phyloP scores from a whole-genome alignment of 768 basidiomycete species.

The Megacollybia marginata region DNA sequence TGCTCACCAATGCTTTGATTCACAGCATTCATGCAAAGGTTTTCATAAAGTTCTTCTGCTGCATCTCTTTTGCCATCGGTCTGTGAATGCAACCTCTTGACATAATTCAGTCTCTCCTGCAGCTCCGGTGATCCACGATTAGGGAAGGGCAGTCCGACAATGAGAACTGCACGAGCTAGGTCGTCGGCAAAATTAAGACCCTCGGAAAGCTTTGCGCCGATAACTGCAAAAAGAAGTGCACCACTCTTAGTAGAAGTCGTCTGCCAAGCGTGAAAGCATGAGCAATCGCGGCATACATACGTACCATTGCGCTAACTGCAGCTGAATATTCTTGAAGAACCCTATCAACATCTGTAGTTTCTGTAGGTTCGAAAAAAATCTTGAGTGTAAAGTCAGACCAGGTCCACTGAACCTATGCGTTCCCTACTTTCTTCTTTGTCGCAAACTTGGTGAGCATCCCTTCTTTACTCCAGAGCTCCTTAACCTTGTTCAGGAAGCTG shows the following conservation, averaged over 20 bases:
- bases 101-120: constrained; percentile 86
- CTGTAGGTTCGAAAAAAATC: constrained; percentile 88
- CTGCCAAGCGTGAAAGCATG: background rate
- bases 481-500: constrained; percentile 64
- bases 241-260: constrained; percentile 30
- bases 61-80: constrained; percentile 52
- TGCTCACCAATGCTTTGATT: constrained; percentile 89
- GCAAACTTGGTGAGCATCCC: constrained; percentile 57
- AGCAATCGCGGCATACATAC: background rate
- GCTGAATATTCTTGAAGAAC: constrained; percentile 67
- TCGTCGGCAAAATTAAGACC: constrained; percentile 75
- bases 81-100: constrained; percentile 51
- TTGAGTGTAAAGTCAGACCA: constrained; percentile 19
- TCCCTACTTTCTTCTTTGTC: constrained; percentile 68
- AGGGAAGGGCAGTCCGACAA: constrained; percentile 90
- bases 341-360: constrained; percentile 61
- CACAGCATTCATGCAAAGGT: constrained; percentile 89
- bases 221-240: constrained; percentile 86
- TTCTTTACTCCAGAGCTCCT: constrained; percentile 54
- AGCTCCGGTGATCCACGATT: constrained; percentile 89
- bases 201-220: constrained; percentile 96
- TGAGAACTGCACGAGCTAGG: constrained; percentile 78
- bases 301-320: constrained; percentile 25
- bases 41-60: constrained; percentile 80
- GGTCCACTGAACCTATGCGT: background rate